Conservation (phyloP, 495 filamentous ascomycete species). For the Xylaria flabelliformis region DNA sequence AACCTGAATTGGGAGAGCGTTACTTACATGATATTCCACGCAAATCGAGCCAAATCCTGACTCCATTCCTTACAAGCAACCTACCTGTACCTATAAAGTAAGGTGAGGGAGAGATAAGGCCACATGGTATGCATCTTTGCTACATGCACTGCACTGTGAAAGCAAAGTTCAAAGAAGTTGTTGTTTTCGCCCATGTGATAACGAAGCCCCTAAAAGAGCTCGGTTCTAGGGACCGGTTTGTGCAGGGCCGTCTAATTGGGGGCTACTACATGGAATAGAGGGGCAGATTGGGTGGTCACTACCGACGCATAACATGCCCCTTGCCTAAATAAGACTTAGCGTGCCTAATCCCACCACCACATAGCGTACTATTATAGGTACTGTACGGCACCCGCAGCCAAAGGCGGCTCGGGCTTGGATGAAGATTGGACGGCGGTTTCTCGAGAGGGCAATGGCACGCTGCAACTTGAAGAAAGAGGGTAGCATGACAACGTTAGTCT, state of each 20-base stretch:
- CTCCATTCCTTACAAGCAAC: not conserved
- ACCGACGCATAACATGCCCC: constrained; percentile 20
- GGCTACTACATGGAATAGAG: constrained; percentile 2
- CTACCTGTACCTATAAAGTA: not conserved
- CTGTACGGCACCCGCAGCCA: not conserved
- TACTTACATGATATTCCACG: not conserved
- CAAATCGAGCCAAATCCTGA: not conserved
- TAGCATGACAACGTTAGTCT: constrained; percentile 8
- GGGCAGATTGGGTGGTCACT: constrained; percentile 18
- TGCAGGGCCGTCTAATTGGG: not conserved
- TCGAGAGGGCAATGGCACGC: constrained; percentile 5
- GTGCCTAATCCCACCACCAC: not conserved
- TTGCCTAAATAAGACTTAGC: constrained; percentile 3
- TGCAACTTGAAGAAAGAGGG: constrained; percentile 22
- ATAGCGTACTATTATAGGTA: not conserved
- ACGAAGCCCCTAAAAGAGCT: constrained; percentile 5
- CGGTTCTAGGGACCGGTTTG: not conserved
- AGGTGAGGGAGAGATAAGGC: not conserved
- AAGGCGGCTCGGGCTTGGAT: constrained; percentile 23
- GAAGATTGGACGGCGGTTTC: constrained; percentile 19
- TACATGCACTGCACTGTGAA: not conserved
- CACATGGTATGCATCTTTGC: not conserved
- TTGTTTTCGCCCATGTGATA: not conserved
- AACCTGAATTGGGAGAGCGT: not conserved
- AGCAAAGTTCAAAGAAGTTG: not conserved